phyloP scores from a whole-genome alignment of 1,284 basidiomycete species.

The Trametes hirsuta region DNA sequence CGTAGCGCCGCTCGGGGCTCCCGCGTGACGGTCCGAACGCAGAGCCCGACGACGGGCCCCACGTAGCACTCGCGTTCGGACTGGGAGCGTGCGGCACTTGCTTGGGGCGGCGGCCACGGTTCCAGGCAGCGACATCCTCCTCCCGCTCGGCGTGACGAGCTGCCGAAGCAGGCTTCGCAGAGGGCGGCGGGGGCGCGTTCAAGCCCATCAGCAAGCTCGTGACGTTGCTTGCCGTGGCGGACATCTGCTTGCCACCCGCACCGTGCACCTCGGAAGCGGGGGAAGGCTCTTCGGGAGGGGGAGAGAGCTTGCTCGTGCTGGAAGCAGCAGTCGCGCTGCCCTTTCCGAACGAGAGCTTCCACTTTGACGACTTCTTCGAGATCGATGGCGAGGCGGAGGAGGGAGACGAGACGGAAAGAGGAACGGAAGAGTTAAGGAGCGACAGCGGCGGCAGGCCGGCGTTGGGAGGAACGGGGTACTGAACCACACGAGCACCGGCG shows the following conservation, averaged over 20 bases:
- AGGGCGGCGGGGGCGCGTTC: slow-evolving; percentile 43
- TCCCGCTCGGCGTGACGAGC: slow-evolving; percentile 6
- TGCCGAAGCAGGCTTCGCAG: slow-evolving; percentile 24
- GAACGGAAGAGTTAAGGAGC: slow-evolving; percentile 28
- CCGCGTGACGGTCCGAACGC: slow-evolving; percentile 20
- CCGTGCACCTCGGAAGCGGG: slow-evolving; percentile 12
- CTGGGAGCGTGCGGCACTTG: slow-evolving; percentile 27
- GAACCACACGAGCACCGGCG: slow-evolving; percentile 7
- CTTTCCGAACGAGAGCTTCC: slow-evolving; percentile 78
- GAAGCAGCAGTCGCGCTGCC: slow-evolving; percentile 37
- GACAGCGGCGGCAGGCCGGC: slow-evolving; percentile 21
- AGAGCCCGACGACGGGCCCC: slow-evolving; percentile 31
- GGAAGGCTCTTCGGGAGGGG: slow-evolving; percentile 48
- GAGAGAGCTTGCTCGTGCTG: slow-evolving; percentile 32
- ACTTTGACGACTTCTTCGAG: slow-evolving; percentile 77
- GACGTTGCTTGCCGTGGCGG: slow-evolving; percentile 68
- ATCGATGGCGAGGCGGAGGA: slow-evolving; percentile 39
- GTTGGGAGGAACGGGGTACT: slow-evolving; percentile 17
- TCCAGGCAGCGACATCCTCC: slow-evolving; percentile 34
- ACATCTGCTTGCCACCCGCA: slow-evolving; percentile 42
- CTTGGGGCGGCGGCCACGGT: slow-evolving; percentile 25
- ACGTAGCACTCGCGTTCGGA: slow-evolving; percentile 35
- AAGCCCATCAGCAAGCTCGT: slow-evolving; percentile 71
- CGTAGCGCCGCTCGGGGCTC: slow-evolving; percentile 26
- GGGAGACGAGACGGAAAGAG: slow-evolving; percentile 19